Evolutionary conservation across 192 early-diverging fungal genomes (phyloP).

Genomic region (Anaeromyces robustus): DNA sequence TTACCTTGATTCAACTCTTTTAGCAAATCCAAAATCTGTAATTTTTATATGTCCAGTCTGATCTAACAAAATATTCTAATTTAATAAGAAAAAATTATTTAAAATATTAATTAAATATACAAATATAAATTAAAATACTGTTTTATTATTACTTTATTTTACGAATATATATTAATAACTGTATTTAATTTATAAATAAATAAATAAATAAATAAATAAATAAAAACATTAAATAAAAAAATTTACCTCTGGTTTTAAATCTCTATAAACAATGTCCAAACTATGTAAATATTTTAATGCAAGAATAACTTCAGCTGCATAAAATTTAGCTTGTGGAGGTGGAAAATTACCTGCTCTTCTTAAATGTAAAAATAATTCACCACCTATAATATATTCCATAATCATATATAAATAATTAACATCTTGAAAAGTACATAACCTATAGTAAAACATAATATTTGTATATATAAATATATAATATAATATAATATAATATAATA

Average conservation of each 20-base stretch:
- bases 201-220: too few species aligned
- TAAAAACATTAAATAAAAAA: neutral
- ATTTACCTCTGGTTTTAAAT: conserved; percentile 79
- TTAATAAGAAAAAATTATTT: too few species aligned
- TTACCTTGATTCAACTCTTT: conserved; percentile 44
- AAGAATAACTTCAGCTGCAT: conserved; percentile 88
- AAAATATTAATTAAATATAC: too few species aligned
- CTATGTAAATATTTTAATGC: conserved; percentile 88
- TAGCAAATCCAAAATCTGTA: conserved; percentile 97
- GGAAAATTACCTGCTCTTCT: conserved; percentile 77
- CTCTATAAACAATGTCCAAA: conserved; percentile 90
- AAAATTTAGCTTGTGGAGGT: conserved; percentile 90
- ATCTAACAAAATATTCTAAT: conserved; percentile 43
- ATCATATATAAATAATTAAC: conserved; percentile 88
- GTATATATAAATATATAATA: too few species aligned
- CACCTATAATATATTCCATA: conserved; percentile 88
- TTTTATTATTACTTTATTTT: too few species aligned
- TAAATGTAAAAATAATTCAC: conserved; percentile 92
- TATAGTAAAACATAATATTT: too few species aligned
- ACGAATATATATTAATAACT: too few species aligned
- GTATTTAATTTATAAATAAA: too few species aligned
- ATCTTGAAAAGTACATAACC: conserved; percentile 91
- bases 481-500: too few species aligned
- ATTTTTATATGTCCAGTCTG: conserved; percentile 87
- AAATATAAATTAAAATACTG: too few species aligned